Conservation (phyloP, 306 rosid genomes). For the Fragaria nilgerrensis region DNA sequence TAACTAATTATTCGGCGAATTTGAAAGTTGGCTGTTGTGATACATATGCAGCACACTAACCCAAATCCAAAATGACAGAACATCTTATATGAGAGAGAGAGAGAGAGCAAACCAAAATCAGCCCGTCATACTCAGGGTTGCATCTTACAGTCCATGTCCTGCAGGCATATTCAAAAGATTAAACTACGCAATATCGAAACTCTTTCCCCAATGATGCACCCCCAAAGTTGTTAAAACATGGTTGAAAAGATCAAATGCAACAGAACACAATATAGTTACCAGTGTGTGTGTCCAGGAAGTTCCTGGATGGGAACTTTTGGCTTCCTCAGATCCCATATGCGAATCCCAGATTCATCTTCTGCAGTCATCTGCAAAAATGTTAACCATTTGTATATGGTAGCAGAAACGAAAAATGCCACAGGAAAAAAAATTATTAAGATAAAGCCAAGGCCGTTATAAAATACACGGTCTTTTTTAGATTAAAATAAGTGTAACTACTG, state of each 20-base stretch:
- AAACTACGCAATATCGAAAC: not conserved
- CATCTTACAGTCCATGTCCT: conserved; percentile 92
- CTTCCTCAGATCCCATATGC: conserved; percentile 89
- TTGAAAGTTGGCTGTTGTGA: not conserved
- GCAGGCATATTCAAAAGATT: conserved; percentile 33
- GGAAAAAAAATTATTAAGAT: not conserved
- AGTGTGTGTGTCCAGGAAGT: conserved; percentile 95
- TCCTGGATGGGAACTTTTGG: conserved; percentile 72
- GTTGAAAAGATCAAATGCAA: conserved; percentile 23
- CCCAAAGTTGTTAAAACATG: not conserved
- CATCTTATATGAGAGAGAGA: not conserved
- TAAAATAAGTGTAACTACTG: not conserved
- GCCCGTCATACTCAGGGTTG: conserved; percentile 80
- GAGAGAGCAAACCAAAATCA: conserved; percentile 69
- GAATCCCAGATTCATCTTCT: conserved; percentile 86
- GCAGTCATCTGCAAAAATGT: conserved; percentile 66
- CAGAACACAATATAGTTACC: conserved; percentile 45
- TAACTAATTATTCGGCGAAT: not conserved
- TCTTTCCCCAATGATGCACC: not conserved
- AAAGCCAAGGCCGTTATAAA: not conserved
- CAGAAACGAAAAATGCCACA: not conserved
- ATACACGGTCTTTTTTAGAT: not conserved
- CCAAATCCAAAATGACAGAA: not conserved
- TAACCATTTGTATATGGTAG: not conserved
- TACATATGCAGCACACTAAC: not conserved